Conservation (phyloP, 208 protist species). For the Crithidia thermophila region DNA sequence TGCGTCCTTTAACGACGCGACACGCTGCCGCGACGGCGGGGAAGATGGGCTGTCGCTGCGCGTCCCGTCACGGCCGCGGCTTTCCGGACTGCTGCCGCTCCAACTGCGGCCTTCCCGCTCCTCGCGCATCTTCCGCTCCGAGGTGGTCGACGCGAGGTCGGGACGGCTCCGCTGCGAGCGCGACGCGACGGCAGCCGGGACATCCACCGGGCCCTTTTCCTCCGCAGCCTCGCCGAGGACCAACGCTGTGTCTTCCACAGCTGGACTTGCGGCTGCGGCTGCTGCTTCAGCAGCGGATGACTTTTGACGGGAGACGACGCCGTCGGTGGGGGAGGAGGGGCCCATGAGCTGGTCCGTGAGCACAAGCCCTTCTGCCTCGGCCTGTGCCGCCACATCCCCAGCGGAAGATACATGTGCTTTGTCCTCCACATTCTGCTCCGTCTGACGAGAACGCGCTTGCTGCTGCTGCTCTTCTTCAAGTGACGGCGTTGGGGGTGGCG, state of each 20-base stretch:
- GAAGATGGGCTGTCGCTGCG: conserved; percentile 6
- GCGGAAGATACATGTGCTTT: neutral
- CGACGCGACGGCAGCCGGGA: neutral
- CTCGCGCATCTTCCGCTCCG: neutral
- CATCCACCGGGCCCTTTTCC: neutral
- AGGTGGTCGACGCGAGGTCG: too few species aligned
- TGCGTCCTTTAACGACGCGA: neutral
- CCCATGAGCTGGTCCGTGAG: conserved; percentile 24
- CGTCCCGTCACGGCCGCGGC: neutral
- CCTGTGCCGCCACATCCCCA: neutral
- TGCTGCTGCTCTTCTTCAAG: too few species aligned
- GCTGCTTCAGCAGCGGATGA: neutral
- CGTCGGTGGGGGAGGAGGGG: neutral
- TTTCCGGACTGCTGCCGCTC: conserved; percentile 5
- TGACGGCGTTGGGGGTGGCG: too few species aligned
- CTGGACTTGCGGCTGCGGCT: neutral
- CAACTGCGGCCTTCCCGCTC: neutral
- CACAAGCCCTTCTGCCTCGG: neutral
- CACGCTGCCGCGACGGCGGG: neutral
- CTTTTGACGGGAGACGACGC: neutral
- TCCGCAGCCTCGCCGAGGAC: too few species aligned
- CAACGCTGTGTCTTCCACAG: too few species aligned
- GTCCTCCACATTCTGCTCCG: too few species aligned
- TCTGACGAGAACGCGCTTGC: too few species aligned
- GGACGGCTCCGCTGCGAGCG: neutral